phyloP scores from a whole-genome alignment of 768 basidiomycete genomes.

The Pleurotus ostreatus region DNA sequence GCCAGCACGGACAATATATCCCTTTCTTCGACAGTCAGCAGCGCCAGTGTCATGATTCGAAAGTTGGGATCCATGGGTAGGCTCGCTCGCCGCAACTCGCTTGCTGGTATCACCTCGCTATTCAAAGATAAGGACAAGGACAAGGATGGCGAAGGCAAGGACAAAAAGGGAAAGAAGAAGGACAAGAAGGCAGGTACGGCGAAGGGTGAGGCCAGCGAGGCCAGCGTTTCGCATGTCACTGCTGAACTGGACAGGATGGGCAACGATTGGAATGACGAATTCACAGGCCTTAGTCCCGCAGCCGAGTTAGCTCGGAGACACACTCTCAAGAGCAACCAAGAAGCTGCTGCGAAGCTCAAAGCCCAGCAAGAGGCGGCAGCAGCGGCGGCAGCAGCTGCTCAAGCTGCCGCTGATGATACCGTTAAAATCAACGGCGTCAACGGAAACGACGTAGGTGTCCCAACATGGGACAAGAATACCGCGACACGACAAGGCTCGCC shows the following conservation, averaged over 20 bases:
- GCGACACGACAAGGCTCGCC: slow-evolving; percentile 48
- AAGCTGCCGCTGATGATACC: slow-evolving; percentile 18
- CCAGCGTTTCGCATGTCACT: slow-evolving; percentile 76
- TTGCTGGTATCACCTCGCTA: slow-evolving; percentile 87
- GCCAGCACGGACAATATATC: slow-evolving; percentile 94
- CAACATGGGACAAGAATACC: slow-evolving; percentile 84
- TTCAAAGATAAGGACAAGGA: slow-evolving; percentile 74
- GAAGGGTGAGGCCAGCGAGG: slow-evolving; percentile 62
- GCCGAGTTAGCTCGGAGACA: slow-evolving; percentile 88
- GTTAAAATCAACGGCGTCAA: slow-evolving; percentile 15
- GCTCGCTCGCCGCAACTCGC: slow-evolving; percentile 81
- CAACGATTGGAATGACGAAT: slow-evolving; percentile 57
- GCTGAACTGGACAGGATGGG: slow-evolving; percentile 74
- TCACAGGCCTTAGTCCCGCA: slow-evolving; percentile 84
- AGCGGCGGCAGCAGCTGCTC: slow-evolving; percentile 34
- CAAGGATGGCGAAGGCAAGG: slow-evolving; percentile 31
- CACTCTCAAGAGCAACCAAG: slow-evolving; percentile 84
- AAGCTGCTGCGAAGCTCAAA: slow-evolving; percentile 65
- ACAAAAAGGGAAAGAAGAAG: slow-evolving; percentile 39
- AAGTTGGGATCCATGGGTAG: slow-evolving; percentile 92
- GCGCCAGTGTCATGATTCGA: slow-evolving; percentile 93
- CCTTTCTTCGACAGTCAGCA: slow-evolving; percentile 89
- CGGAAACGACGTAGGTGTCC: slow-evolving; percentile 38
- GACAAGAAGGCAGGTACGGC: slow-evolving; percentile 45
- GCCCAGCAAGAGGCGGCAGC: slow-evolving; percentile 51